phyloP scores from a whole-genome alignment of 768 basidiomycete species.

The Boletus patriciae region DNA sequence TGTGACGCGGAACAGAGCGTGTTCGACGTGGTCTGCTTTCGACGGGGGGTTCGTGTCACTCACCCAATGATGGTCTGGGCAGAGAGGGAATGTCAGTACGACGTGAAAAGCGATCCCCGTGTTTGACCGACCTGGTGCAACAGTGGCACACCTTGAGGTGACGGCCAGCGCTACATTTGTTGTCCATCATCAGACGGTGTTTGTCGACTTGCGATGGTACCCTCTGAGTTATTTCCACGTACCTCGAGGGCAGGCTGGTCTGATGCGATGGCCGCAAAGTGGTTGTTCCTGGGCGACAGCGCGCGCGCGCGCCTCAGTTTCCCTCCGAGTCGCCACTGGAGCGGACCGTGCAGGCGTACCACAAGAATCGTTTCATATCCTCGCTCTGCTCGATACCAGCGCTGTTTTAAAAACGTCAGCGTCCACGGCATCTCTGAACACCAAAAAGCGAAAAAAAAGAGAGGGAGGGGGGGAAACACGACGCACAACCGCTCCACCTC shows the following conservation, averaged over 20 bases:
- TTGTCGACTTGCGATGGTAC: not conserved
- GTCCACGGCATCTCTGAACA: too few species aligned
- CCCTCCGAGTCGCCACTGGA: not conserved
- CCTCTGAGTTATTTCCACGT: not conserved
- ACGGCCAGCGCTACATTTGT: constrained; percentile 50
- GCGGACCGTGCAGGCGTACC: constrained; percentile 41
- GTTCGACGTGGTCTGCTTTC: not conserved
- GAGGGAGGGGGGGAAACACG: too few species aligned
- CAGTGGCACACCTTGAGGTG: constrained; percentile 40
- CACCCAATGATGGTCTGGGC: constrained; percentile 59
- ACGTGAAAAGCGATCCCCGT: not conserved
- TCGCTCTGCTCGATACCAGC: constrained; percentile 69
- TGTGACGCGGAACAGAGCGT: not conserved
- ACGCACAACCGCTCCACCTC: constrained; percentile 53
- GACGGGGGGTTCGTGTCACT: constrained; percentile 20
- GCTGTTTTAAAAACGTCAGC: constrained; percentile 37
- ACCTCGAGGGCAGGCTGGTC: constrained; percentile 70
- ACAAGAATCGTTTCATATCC: constrained; percentile 72
- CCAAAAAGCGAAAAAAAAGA: not conserved
- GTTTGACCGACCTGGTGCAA: constrained; percentile 54
- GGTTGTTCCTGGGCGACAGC: constrained; percentile 56
- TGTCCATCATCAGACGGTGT: not conserved
- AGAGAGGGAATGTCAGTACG: not conserved
- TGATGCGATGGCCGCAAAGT: constrained; percentile 68
- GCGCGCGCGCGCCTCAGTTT: not conserved